These are phyloP conservation scores for Macrolepiota dolichaula DNA, from an alignment of 768 basidiomycete genomes.

Conservation along the genomic window DNA sequence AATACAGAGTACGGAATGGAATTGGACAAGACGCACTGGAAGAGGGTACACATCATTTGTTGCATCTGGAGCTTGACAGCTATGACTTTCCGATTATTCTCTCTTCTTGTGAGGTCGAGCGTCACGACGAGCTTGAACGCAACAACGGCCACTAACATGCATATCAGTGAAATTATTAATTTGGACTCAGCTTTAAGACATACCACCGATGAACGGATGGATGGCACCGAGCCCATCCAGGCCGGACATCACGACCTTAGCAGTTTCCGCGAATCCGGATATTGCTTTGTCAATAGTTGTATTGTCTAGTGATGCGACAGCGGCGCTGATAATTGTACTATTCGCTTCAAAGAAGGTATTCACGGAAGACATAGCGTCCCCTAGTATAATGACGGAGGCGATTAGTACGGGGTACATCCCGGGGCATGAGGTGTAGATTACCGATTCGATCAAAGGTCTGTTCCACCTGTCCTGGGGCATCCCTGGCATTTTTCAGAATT, in stretches of 20 bases:
- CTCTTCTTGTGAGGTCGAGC: constrained; percentile 43
- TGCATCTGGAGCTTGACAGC: constrained; percentile 47
- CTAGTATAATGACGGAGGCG: background rate
- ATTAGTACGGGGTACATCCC: no score
- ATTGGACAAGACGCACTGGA: constrained; percentile 31
- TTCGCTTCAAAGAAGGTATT: constrained; percentile 22
- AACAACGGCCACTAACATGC: constrained; percentile 37
- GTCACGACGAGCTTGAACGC: constrained; percentile 48
- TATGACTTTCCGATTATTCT: constrained; percentile 48
- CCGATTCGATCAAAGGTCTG: background rate
- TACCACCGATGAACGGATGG: constrained; percentile 36
- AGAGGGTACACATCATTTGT: constrained; percentile 43
- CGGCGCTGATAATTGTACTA: background rate
- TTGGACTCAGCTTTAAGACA: background rate
- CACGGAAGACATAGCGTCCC: background rate
- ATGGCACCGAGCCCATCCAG: constrained; percentile 28
- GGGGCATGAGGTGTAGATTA: background rate
- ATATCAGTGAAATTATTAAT: background rate
- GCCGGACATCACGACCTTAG: constrained; percentile 26
- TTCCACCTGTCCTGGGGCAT: background rate
- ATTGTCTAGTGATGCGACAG: constrained; percentile 4
- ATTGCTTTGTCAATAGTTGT: constrained; percentile 23
- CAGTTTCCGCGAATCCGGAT: constrained; percentile 24
- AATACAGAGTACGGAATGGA: no score
- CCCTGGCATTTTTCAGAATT: background rate